A percentile compares a stretch with the other conserved stretches of the same genome.
Conservation (phyloP, 371 early-diverging fungal genomes). For the Parasitella parasitica region DNA sequence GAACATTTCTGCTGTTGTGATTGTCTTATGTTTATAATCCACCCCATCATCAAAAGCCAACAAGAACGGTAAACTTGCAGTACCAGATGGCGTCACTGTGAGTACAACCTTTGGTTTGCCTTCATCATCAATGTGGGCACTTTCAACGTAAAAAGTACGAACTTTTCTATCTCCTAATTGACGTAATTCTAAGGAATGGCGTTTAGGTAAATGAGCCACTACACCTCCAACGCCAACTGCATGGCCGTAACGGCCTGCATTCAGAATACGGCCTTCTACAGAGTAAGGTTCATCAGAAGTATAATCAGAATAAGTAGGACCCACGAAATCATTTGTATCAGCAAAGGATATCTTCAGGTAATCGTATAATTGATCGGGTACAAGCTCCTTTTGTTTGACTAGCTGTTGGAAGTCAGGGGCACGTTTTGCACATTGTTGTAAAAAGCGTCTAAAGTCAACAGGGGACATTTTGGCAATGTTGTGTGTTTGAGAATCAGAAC, state of each 20-base stretch:
- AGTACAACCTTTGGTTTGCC: slow-evolving; percentile 62
- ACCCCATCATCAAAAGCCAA: slow-evolving; percentile 18
- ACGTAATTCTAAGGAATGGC: slow-evolving; percentile 26
- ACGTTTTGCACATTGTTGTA: slow-evolving; percentile 48
- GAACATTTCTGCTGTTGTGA: slow-evolving; percentile 22
- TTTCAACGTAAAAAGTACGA: slow-evolving; percentile 65
- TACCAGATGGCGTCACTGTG: slow-evolving; percentile 22
- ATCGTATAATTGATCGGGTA: slow-evolving; percentile 37
- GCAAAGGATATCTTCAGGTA: slow-evolving; percentile 26
- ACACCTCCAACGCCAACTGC: slow-evolving; percentile 72
- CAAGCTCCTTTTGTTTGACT: slow-evolving; percentile 32
- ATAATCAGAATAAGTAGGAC: slow-evolving; percentile 37
- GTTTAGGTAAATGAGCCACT: slow-evolving; percentile 56
- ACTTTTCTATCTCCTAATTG: slow-evolving; percentile 37
- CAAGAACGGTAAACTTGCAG: slow-evolving; percentile 18
- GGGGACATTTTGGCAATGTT: slow-evolving; percentile 59
- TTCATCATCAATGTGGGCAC: slow-evolving; percentile 58
- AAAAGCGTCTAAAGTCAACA: slow-evolving; percentile 59
- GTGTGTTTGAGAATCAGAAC: slow-evolving; percentile 38
- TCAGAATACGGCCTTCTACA: slow-evolving; percentile 71
- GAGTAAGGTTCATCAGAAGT: slow-evolving; percentile 24
- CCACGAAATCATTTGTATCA: slow-evolving; percentile 22
- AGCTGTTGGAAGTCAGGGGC: slow-evolving; percentile 57
- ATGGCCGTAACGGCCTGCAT: slow-evolving; percentile 41
- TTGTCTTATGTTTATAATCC: not conserved